Evolutionary conservation across 164 flowering plant species (phyloP), one percentile per base, ranked within the genome.

Genomic region (grape (Vitis vinifera)): DNA sequence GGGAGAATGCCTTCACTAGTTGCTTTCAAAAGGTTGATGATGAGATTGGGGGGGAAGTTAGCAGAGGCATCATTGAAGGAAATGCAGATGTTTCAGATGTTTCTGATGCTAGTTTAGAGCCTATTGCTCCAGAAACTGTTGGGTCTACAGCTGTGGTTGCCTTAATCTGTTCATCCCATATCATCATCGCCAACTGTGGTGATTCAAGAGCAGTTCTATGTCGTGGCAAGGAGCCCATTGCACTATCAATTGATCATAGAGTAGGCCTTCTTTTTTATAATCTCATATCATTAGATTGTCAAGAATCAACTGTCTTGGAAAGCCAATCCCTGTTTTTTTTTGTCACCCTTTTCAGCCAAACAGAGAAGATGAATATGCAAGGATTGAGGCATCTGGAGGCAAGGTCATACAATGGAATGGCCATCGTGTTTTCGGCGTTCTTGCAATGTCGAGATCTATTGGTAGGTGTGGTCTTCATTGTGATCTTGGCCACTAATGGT

Each of bases 161-260:
- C 15, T 15, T 86, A 62, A 76, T 86, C 55, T 80, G 87, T 68
- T 66, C 87, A 8, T 74, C 85, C 5, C 85, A 86, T 49, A 80
- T 86, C 14, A 74, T 86, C 19, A 86, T 86, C 55, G 85, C 84
- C 16, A 86, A 86, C 69, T 84, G 87, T 78, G 89, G 89, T 58
- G 89, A 86, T 73, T 86, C 89, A 52, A 80, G 89, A 71, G 89
- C 89, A 13, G 89, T 86, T 10, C 72, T 86, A 1, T 78, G 72
- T 67, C 87, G 87, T 4, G 89, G 86, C 23, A 86, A 86, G 73
- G 82, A 68, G 59, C 49, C 85, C 27, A 62, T 82, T 78, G 78
- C 95, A 11, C 71, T 92, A 60, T 90, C 95, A 17, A 75, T 85
- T 10, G 97, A 92, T 77, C 97, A 92, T 74, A 92, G 90, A 81